Percentiles rank a stretch among this genome's conserved stretches.
These are phyloP conservation scores for Leccinum fibrillosum DNA, from an alignment of 768 basidiomycete species.

Conservation along the genomic window DNA sequence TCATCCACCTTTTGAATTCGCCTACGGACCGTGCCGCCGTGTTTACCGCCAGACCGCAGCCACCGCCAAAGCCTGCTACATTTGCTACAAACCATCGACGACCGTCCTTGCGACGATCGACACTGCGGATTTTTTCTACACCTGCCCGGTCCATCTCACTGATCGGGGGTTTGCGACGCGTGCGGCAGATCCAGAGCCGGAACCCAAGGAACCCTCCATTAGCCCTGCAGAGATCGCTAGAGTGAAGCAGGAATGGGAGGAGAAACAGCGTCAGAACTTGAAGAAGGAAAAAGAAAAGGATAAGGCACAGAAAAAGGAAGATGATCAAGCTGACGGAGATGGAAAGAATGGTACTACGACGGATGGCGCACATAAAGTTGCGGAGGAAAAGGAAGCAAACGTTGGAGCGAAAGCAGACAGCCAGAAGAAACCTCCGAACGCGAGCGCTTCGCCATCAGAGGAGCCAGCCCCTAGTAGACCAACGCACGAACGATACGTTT, in stretches of 20 bases:
- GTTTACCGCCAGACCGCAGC: constrained; percentile 60
- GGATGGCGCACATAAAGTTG: constrained; percentile 18
- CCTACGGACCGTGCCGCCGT: neutral
- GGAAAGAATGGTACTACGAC: constrained; percentile 14
- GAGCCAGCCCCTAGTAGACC: constrained; percentile 37
- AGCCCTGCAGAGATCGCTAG: constrained; percentile 73
- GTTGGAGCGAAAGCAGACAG: constrained; percentile 30
- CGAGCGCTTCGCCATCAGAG: constrained; percentile 30
- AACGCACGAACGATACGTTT: constrained; percentile 67
- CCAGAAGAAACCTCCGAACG: constrained; percentile 18
- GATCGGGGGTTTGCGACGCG: constrained; percentile 74
- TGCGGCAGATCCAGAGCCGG: constrained; percentile 42
- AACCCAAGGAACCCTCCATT: constrained; percentile 31
- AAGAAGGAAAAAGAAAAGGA: constrained; percentile 54
- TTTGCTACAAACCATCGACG: constrained; percentile 77
- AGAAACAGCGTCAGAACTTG: constrained; percentile 64
- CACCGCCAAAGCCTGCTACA: constrained; percentile 73
- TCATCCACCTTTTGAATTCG: neutral
- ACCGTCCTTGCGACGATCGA: constrained; percentile 84
- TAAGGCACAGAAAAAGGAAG: constrained; percentile 46
- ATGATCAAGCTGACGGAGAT: constrained; percentile 31
- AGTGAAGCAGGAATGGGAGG: constrained; percentile 79
- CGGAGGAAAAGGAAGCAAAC: constrained; percentile 34
- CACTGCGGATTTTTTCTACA: constrained; percentile 83
- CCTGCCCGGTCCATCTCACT: constrained; percentile 74